These are phyloP conservation scores for Penicillium arizonense DNA, from an alignment of 495 filamentous ascomycete genomes.

Conservation along the genomic window DNA sequence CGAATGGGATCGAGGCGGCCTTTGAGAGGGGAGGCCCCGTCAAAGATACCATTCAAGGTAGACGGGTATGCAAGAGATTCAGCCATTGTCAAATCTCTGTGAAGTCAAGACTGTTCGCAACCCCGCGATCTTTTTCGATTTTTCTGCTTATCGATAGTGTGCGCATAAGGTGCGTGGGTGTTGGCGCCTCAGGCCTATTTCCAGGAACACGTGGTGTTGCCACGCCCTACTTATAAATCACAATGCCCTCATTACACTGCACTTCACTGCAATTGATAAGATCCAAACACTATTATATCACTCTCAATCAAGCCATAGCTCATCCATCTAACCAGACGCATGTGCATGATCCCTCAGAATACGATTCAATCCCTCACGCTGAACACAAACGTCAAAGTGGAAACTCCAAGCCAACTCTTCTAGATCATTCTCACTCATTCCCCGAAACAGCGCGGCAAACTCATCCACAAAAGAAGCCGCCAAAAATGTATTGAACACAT, in stretches of 20 bases:
- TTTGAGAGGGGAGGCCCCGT: slow-evolving; percentile 24
- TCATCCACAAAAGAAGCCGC: slow-evolving; percentile 52
- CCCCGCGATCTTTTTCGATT: slow-evolving; percentile 33
- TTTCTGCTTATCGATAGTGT: slow-evolving; percentile 36
- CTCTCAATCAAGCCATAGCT: no score
- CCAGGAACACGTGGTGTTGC: slow-evolving; percentile 6
- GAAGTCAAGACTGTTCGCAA: slow-evolving; percentile 17
- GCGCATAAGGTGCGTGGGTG: slow-evolving; percentile 21
- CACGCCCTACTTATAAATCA: slow-evolving; percentile 5
- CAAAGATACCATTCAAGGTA: slow-evolving; percentile 36
- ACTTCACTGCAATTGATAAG: no score
- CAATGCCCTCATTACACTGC: no score
- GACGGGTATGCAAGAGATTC: slow-evolving; percentile 24
- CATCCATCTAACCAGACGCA: neutral
- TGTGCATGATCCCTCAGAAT: slow-evolving; percentile 45
- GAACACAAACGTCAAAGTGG: slow-evolving; percentile 55
- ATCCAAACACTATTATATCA: no score
- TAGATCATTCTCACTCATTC: slow-evolving; percentile 51
- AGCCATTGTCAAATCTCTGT: slow-evolving; percentile 25
- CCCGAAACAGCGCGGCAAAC: slow-evolving; percentile 56
- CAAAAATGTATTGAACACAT: slow-evolving; percentile 53
- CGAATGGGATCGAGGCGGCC: slow-evolving; percentile 37
- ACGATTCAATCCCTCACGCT: slow-evolving; percentile 55
- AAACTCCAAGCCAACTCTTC: slow-evolving; percentile 58
- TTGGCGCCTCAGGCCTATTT: neutral